A percentile compares a stretch with the other conserved stretches of the same genome.
phyloP scores from a whole-genome alignment of 805 yeast species.

The Lipomyces sp. region DNA sequence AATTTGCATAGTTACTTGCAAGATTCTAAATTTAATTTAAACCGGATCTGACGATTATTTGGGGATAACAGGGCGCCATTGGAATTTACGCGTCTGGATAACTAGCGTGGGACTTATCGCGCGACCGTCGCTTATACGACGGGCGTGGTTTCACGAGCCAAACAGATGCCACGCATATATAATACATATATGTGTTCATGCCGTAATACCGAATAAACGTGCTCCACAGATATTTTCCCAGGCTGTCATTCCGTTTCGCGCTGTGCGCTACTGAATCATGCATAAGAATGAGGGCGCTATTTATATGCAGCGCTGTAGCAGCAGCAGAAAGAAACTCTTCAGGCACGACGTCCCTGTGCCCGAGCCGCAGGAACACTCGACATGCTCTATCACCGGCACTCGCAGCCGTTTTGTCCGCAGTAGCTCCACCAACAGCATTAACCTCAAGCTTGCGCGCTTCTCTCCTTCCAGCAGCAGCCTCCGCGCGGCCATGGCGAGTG shows the following conservation, averaged over 20 bases:
- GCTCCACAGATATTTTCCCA: neutral
- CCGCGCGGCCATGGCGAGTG: constrained; percentile 6
- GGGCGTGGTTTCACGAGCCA: neutral
- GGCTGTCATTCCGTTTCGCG: neutral
- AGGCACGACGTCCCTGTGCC: neutral
- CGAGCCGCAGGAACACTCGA: neutral
- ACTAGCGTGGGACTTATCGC: neutral
- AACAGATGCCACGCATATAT: neutral
- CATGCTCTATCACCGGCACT: neutral
- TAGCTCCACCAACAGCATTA: neutral
- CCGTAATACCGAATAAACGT: neutral
- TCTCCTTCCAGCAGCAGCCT: neutral
- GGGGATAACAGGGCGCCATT: too few species aligned
- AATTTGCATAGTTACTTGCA: too few species aligned
- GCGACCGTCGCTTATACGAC: neutral
- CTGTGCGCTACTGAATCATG: neutral
- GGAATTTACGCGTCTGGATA: too few species aligned
- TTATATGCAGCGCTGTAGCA: neutral
- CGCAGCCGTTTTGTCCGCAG: neutral
- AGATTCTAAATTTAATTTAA: too few species aligned
- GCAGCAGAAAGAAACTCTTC: neutral
- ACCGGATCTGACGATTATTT: too few species aligned
- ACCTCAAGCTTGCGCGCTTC: neutral
- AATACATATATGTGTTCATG: neutral
- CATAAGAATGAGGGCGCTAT: constrained; percentile 2